Evolutionary conservation across 768 basidiomycete genomes (phyloP), one percentile per base, ranked within the genome.

Genomic region (Collybia mongolica): DNA sequence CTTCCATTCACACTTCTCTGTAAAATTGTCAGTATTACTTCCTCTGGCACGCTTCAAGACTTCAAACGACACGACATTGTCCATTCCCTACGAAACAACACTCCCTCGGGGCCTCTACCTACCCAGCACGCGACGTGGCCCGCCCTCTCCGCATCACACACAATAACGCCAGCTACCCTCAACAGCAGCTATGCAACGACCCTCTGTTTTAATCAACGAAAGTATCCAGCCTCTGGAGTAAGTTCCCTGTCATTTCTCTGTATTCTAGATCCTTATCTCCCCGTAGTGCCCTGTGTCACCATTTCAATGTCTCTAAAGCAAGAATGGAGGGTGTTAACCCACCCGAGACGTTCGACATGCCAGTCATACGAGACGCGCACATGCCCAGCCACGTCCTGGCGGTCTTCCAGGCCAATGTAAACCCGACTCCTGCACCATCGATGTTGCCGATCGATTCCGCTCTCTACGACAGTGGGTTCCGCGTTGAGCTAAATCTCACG

Each of bases 301-400:
- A 80, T 57, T 75, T 74, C 54, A 77, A 73, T 46, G 69, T 77
- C 37, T 52, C 57, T 12, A 65, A 48, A 35, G 55, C 61, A 15
- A 48, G 43, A 9, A 50, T 55, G 11, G 42, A 56, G n/a, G 58
- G 49, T 28, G 51, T 51, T 6, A 44, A 62, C 12, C 53, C 79
- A 2, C 80, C 77, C 3, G 51, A 69, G 9, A 72, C 73, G 1
- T 68, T 83, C 49, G 73, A 79, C 53, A 73, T 84, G 66, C 70
- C 68, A 19, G 67, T 81, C 46, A 54, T 72, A 9, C 74, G 69
- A 48, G 70, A 76, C 43, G 71, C 72, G 5, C 71, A 70, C 46
- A 64, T 73, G 54, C 83, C 84, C 35, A 84, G 82, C 2, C 84
- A 86, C 58, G 69, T 79, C 49, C 73, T 86, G 40, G 77, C 79